Conservation (phyloP, 2,329 filamentous ascomycete genomes). For the Leptographium wingfieldii region DNA sequence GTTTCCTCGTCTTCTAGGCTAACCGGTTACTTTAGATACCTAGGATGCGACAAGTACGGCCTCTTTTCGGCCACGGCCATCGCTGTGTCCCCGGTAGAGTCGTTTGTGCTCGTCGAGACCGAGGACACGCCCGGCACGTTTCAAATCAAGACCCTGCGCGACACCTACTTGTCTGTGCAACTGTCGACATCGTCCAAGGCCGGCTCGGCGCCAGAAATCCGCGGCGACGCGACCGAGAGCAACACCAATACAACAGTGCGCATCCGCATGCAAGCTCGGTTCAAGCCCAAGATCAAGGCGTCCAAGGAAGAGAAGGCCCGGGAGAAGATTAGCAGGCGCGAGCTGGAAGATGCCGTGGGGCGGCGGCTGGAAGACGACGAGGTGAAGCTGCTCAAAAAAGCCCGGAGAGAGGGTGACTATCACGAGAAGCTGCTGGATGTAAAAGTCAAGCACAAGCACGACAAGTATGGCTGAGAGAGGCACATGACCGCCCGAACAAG, state of each 20-base stretch:
- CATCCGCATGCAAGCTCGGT: slow-evolving; percentile 87
- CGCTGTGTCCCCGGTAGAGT: slow-evolving; percentile 74
- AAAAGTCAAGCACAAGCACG: slow-evolving; percentile 85
- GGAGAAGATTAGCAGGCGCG: slow-evolving; percentile 74
- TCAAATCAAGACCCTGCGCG: slow-evolving; percentile 58
- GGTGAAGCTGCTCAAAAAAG: slow-evolving; percentile 69
- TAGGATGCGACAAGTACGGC: slow-evolving; percentile 76
- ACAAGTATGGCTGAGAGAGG: slow-evolving; percentile 52
- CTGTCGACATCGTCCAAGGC: slow-evolving; percentile 37
- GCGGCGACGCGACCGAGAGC: slow-evolving; percentile 60
- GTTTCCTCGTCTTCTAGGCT: not conserved
- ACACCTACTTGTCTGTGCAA: slow-evolving; percentile 55
- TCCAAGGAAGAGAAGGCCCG: slow-evolving; percentile 71
- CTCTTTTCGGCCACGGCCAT: slow-evolving; percentile 63
- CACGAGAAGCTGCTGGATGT: slow-evolving; percentile 77
- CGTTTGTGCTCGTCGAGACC: slow-evolving; percentile 55
- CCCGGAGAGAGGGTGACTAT: slow-evolving; percentile 76
- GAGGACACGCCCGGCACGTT: slow-evolving; percentile 59
- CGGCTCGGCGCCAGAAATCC: slow-evolving; percentile 47
- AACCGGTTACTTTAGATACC: slow-evolving; percentile 43
- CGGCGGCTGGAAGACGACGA: slow-evolving; percentile 71
- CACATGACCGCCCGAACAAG: not conserved
- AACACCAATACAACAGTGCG: slow-evolving; percentile 60
- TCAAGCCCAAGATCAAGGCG: slow-evolving; percentile 73
- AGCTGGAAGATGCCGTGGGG: slow-evolving; percentile 72